These are phyloP conservation scores for Adansonia gregorii DNA, from an alignment of 441 rosid genomes.

Conservation along the genomic window DNA sequence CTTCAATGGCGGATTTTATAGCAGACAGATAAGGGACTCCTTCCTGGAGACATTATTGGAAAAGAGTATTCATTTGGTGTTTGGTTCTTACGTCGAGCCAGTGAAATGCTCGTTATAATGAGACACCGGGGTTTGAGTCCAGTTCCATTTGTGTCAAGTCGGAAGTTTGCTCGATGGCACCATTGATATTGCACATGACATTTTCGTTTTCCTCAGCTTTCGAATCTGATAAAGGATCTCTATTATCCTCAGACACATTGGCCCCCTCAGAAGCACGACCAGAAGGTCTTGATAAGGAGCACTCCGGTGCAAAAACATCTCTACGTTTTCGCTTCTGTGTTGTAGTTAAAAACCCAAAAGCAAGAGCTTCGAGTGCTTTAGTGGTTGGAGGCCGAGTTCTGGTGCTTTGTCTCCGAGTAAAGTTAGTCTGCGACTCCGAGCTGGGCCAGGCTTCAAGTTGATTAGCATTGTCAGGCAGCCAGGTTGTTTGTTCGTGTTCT, in stretches of 20 bases:
- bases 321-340: slow-evolving; percentile 43
- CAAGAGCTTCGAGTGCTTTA: slow-evolving; percentile 61
- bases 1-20: not conserved
- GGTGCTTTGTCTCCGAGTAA: slow-evolving; percentile 47
- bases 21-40: not conserved
- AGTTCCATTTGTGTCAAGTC: slow-evolving; percentile 13
- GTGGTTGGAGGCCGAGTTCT: slow-evolving; percentile 52
- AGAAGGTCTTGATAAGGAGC: slow-evolving; percentile 32
- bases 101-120: not conserved
- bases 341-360: slow-evolving; percentile 40
- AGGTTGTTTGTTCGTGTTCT: slow-evolving; percentile 30
- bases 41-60: slow-evolving; percentile 2
- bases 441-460: slow-evolving; percentile 21
- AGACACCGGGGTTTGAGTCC: slow-evolving; percentile 5
- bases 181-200: slow-evolving; percentile 29
- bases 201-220: slow-evolving; percentile 36
- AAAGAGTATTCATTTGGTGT: not conserved
- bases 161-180: slow-evolving; percentile 24
- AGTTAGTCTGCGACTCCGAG: slow-evolving; percentile 31
- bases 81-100: slow-evolving; percentile 13
- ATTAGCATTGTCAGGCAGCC: slow-evolving; percentile 24
- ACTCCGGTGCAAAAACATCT: slow-evolving; percentile 29
- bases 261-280: slow-evolving; percentile 32
- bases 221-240: slow-evolving; percentile 14
- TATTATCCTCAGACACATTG: slow-evolving; percentile 27